Evolutionary conservation across 2,329 filamentous ascomycete species (phyloP).

Genomic region (Ascochyta koolunga): DNA sequence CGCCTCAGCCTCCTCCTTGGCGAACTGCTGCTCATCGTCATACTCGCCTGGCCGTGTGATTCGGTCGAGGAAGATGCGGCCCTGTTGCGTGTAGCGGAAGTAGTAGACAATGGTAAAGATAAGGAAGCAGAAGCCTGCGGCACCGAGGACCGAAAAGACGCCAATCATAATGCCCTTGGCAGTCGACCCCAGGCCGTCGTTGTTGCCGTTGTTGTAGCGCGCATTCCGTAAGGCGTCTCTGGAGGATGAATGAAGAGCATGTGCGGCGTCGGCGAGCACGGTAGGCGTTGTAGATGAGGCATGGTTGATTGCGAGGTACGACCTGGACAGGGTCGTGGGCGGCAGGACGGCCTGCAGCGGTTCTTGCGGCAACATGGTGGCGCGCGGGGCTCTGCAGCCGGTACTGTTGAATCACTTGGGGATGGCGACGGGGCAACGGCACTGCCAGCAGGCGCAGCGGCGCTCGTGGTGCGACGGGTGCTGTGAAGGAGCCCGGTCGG

Average conservation of each 20-base stretch:
- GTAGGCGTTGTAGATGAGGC: slow-evolving; percentile 33
- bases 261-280: slow-evolving; percentile 25
- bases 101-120: slow-evolving; percentile 87
- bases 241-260: slow-evolving; percentile 21
- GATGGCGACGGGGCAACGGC: slow-evolving; percentile 3
- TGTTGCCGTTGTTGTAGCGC: slow-evolving; percentile 25
- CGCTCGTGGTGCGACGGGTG: slow-evolving; percentile 22
- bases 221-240: slow-evolving; percentile 36
- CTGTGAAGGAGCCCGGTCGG: slow-evolving; percentile 7
- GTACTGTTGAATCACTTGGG: slow-evolving; percentile 4
- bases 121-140: slow-evolving; percentile 81
- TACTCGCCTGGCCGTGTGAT: slow-evolving; percentile 94
- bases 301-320: slow-evolving; percentile 33
- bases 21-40: slow-evolving; percentile 95
- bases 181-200: slow-evolving; percentile 56
- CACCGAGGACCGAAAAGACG: slow-evolving; percentile 91
- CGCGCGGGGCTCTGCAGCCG: slow-evolving; percentile 7
- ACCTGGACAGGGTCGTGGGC: slow-evolving; percentile 41
- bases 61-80: slow-evolving; percentile 90
- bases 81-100: slow-evolving; percentile 86
- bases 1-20: slow-evolving; percentile 91
- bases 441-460: slow-evolving; percentile 29
- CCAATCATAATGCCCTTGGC: slow-evolving; percentile 89
- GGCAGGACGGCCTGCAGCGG: slow-evolving; percentile 34
- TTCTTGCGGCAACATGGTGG: slow-evolving; percentile 43